Conservation (phyloP, 1,284 basidiomycete species). For the Xerocomus nothofagi region DNA sequence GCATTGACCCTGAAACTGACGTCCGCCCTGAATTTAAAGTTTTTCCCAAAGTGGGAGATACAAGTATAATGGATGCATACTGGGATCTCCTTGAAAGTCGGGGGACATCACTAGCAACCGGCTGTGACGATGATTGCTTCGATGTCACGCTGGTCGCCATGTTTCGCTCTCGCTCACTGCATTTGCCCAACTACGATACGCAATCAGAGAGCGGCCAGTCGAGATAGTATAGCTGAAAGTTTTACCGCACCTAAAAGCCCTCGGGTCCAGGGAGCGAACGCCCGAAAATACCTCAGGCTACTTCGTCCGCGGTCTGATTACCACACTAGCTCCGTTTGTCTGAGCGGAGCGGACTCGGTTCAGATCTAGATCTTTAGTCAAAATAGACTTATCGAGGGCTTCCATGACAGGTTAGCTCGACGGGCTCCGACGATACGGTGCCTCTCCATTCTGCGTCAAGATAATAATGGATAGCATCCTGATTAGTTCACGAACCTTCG, state of each 20-base stretch:
- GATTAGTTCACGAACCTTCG: conserved; percentile 18
- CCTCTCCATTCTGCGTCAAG: conserved; percentile 4
- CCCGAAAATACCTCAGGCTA: conserved; percentile 6
- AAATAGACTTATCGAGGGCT: conserved; percentile 26
- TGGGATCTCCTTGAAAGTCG: conserved; percentile 5
- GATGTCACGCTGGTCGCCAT: not conserved
- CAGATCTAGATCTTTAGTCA: conserved; percentile 24
- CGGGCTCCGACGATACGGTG: conserved; percentile 8
- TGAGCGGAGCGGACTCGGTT: conserved; percentile 7
- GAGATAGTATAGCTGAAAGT: conserved; percentile 6
- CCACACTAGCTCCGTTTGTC: conserved; percentile 28
- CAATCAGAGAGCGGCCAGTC: not conserved
- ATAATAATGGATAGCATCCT: conserved; percentile 2
- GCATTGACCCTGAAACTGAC: conserved; percentile 13
- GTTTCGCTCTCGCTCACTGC: not conserved
- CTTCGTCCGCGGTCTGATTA: conserved; percentile 19
- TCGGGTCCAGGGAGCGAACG: conserved; percentile 29
- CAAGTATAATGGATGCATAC: too few relatives aligned
- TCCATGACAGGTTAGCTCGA: conserved; percentile 7
- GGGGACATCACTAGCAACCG: not conserved
- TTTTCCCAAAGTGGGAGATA: conserved; percentile 1
- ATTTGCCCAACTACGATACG: conserved; percentile 1
- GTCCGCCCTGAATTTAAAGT: conserved; percentile 22
- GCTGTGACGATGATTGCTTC: too few relatives aligned
- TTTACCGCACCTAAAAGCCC: conserved; percentile 21